Evolutionary conservation across 176 grass and related monocot species (phyloP).

Genomic region (Musa troglodytarum): DNA sequence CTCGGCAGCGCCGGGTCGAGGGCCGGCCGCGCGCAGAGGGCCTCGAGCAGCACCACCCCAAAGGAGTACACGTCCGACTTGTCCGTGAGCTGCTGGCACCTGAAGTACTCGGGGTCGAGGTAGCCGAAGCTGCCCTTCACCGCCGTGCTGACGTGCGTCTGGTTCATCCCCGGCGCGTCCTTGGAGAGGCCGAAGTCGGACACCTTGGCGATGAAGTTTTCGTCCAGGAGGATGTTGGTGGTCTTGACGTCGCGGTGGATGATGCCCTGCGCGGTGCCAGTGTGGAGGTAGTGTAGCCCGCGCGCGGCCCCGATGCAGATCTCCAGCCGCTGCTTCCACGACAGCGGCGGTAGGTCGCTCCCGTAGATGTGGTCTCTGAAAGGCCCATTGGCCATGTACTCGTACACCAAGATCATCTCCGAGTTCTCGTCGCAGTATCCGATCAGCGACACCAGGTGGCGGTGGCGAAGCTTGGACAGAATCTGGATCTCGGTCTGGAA

Average conservation of each 20-base stretch:
- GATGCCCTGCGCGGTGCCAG: neutral
- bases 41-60: neutral
- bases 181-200: constrained; percentile 1
- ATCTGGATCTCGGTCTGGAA: constrained; percentile 4
- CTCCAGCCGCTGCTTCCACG: neutral
- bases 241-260: constrained; percentile 1
- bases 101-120: neutral
- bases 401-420: neutral
- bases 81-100: neutral
- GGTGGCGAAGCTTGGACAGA: neutral
- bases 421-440: neutral
- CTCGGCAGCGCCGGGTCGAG: neutral
- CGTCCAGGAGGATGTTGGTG: neutral
- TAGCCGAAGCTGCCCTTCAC: constrained; percentile 5
- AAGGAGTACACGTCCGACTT: constrained; percentile 4
- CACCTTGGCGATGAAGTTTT: neutral
- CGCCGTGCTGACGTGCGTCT: constrained; percentile 1
- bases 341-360: neutral
- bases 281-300: constrained; percentile 2
- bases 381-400: constrained; percentile 1
- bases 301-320: constrained; percentile 2
- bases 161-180: neutral
- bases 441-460: neutral
- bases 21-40: neutral
- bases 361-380: neutral